These are phyloP conservation scores for Fragaria nilgerrensis DNA, from an alignment of 306 rosid species.

Conservation along the genomic window DNA sequence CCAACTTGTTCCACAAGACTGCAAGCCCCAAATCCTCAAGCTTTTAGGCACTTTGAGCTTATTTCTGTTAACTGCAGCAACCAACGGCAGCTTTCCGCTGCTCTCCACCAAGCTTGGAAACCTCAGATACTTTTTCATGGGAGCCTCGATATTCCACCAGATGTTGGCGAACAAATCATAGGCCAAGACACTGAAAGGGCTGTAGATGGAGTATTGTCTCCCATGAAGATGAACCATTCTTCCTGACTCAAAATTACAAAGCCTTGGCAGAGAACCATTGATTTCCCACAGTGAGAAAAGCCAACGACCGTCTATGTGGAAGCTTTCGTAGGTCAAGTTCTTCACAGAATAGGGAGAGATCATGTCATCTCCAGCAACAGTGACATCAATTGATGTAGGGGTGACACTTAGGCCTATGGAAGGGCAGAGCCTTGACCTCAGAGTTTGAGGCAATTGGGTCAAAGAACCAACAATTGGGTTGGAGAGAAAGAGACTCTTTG, in stretches of 20 bases:
- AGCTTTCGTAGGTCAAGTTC: conserved; percentile 74
- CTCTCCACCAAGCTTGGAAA: conserved; percentile 75
- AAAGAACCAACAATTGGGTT: conserved; percentile 81
- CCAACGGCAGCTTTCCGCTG: conserved; percentile 52
- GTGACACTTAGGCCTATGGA: conserved; percentile 63
- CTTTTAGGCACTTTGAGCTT: conserved; percentile 76
- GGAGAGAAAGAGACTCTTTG: conserved; percentile 62
- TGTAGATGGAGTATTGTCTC: conserved; percentile 71
- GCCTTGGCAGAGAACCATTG: conserved; percentile 61
- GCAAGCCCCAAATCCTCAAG: conserved; percentile 78
- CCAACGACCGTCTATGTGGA: conserved; percentile 80
- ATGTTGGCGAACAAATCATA: conserved; percentile 49
- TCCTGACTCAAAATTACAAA: conserved; percentile 80
- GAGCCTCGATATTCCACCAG: conserved; percentile 92
- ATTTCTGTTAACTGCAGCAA: conserved; percentile 72
- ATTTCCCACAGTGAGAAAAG: conserved; percentile 83
- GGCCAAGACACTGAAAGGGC: conserved; percentile 73
- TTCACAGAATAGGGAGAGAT: conserved; percentile 91
- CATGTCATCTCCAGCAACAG: conserved; percentile 87
- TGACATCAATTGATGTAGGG: conserved; percentile 65
- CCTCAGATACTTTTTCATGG: conserved; percentile 74
- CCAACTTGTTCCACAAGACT: conserved; percentile 77
- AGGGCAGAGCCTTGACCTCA: conserved; percentile 80
- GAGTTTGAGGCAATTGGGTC: conserved; percentile 65
- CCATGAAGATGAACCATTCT: conserved; percentile 66